Conservation (phyloP, 2,329 filamentous ascomycete genomes). For the Cladosporium austrohemisphaericum region DNA sequence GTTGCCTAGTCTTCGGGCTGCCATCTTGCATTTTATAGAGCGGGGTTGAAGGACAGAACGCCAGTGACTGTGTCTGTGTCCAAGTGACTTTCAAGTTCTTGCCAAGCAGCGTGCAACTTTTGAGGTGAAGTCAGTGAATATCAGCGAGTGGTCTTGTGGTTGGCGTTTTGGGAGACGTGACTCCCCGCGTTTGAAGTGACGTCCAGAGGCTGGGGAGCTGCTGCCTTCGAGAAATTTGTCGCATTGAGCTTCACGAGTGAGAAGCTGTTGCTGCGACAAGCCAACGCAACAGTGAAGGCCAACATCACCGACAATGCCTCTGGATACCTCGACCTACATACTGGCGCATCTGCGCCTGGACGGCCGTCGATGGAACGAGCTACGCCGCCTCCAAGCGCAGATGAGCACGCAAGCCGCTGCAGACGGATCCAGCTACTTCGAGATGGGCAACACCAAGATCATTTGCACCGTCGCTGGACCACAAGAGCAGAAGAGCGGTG, state of each 20-base stretch:
- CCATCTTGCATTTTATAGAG: constrained; percentile 18
- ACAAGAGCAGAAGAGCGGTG: constrained; percentile 59
- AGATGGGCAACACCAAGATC: constrained; percentile 96
- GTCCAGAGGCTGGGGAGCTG: not conserved
- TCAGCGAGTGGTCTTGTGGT: no score
- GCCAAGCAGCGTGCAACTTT: not conserved
- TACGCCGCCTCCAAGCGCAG: constrained; percentile 81
- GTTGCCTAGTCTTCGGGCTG: constrained; percentile 15
- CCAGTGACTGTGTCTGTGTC: not conserved
- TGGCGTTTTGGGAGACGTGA: no score
- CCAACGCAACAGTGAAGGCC: not conserved
- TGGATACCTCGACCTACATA: constrained; percentile 89
- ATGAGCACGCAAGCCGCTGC: constrained; percentile 89
- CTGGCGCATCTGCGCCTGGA: constrained; percentile 66
- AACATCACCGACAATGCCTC: constrained; percentile 65
- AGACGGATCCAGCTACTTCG: constrained; percentile 88
- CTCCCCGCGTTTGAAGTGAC: not conserved
- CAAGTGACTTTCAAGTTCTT: not conserved
- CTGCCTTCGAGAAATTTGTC: constrained; percentile 3
- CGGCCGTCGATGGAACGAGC: constrained; percentile 94
- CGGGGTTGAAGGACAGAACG: not conserved
- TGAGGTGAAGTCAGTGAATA: no score
- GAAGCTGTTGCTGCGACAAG: not conserved
- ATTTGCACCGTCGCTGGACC: constrained; percentile 90
- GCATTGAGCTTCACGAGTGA: not conserved